Conservation (phyloP, 2,329 filamentous ascomycete genomes). For the Epichloe baconii region DNA sequence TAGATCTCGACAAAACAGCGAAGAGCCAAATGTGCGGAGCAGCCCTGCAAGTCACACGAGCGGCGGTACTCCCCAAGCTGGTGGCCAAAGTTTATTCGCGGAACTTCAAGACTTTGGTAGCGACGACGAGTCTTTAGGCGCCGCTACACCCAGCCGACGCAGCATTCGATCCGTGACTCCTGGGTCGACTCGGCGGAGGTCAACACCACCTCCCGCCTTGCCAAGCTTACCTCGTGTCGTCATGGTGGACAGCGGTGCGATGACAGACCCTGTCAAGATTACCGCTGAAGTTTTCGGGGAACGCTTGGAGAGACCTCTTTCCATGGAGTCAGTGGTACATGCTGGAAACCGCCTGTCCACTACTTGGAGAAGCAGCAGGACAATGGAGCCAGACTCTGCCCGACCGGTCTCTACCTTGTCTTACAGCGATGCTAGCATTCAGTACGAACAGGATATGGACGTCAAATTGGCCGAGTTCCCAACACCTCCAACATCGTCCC, state of each 20-base stretch:
- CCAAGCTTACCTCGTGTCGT: slow-evolving; percentile 37
- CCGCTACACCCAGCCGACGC: slow-evolving; percentile 41
- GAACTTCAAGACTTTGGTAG: slow-evolving; percentile 73
- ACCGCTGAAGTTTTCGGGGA: slow-evolving; percentile 8
- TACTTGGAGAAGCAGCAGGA: slow-evolving; percentile 14
- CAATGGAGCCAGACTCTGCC: slow-evolving; percentile 16
- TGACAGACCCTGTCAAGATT: slow-evolving; percentile 45
- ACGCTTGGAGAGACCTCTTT: slow-evolving; percentile 20
- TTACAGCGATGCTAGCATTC: slow-evolving; percentile 40
- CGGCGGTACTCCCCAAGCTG: slow-evolving; percentile 37
- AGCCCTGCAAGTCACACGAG: slow-evolving; percentile 45
- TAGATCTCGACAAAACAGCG: slow-evolving; percentile 47
- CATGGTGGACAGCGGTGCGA: slow-evolving; percentile 48
- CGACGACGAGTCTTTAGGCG: slow-evolving; percentile 58
- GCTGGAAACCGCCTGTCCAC: slow-evolving; percentile 12
- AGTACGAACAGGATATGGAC: slow-evolving; percentile 36
- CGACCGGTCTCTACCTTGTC: slow-evolving; percentile 35
- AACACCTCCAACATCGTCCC: slow-evolving; percentile 33
- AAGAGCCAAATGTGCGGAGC: slow-evolving; percentile 43
- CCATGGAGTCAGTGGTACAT: slow-evolving; percentile 29
- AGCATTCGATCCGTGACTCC: slow-evolving; percentile 35
- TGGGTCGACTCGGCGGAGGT: slow-evolving; percentile 29
- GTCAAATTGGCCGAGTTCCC: slow-evolving; percentile 42
- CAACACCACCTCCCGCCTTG: slow-evolving; percentile 33
- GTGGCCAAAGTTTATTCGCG: slow-evolving; percentile 73